Conservation (phyloP, 805 yeast genomes). For the Zygosaccharomyces siamensis region DNA sequence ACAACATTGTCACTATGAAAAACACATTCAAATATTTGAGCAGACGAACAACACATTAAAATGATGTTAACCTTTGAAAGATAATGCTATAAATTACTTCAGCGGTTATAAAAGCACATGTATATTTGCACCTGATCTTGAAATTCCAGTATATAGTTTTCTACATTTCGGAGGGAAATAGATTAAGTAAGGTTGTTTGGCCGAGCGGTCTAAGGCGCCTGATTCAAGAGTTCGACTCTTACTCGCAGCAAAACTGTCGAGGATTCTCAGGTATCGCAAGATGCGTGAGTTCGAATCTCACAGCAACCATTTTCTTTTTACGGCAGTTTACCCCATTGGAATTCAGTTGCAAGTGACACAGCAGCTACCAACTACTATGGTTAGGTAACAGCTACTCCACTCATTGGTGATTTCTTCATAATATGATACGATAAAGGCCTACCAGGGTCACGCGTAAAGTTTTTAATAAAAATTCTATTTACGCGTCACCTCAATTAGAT, state of each 20-base stretch:
- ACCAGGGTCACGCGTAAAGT: slow-evolving; percentile 1
- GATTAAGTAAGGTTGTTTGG: slow-evolving; percentile 27
- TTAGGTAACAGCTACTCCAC: too few relatives aligned
- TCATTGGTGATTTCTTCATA: not conserved
- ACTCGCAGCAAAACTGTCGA: slow-evolving; percentile 15
- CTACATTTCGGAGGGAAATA: too few relatives aligned
- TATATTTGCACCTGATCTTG: too few relatives aligned
- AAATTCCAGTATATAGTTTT: too few relatives aligned
- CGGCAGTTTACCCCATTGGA: too few relatives aligned
- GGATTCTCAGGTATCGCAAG: slow-evolving; percentile 35
- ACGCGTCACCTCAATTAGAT: slow-evolving; percentile 1
- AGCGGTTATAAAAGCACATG: not conserved
- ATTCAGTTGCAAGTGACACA: not conserved
- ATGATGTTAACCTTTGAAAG: too few relatives aligned
- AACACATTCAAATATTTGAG: too few relatives aligned
- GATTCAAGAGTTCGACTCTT: slow-evolving; percentile 32
- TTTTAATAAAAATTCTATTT: not conserved
- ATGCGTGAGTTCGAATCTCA: slow-evolving; percentile 36
- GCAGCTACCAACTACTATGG: not conserved
- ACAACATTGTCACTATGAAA: too few relatives aligned
- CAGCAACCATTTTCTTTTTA: slow-evolving; percentile 30
- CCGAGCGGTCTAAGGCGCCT: slow-evolving; percentile 38
- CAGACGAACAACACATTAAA: too few relatives aligned
- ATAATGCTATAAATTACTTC: not conserved
- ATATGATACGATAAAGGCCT: not conserved